phyloP scores from a whole-genome alignment of 441 rosid genomes.

The Pelargonium australe region DNA sequence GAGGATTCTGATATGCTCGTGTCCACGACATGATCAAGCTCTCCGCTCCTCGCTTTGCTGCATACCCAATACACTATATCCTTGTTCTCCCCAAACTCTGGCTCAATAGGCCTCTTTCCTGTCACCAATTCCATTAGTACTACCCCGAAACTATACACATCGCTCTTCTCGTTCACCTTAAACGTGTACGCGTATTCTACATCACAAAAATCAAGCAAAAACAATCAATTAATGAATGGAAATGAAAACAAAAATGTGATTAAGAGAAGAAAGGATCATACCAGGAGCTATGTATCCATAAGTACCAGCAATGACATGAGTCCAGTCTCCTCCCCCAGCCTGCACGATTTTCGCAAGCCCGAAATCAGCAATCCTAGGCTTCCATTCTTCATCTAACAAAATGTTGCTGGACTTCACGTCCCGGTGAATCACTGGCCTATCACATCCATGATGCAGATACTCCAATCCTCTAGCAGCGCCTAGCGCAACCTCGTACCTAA shows the following conservation, averaged over 20 bases:
- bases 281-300: constrained; percentile 67
- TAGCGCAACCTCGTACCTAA: constrained; percentile 40
- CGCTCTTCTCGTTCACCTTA: constrained; percentile 45
- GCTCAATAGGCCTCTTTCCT: constrained; percentile 43
- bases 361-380: constrained; percentile 56
- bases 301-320: constrained; percentile 42
- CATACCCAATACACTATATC: constrained; percentile 44
- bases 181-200: constrained; percentile 47
- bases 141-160: constrained; percentile 58
- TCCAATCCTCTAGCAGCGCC: constrained; percentile 57
- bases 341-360: constrained; percentile 51
- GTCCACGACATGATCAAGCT: constrained; percentile 35
- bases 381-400: constrained; percentile 53
- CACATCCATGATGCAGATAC: constrained; percentile 55
- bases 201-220: background rate
- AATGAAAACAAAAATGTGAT: background rate
- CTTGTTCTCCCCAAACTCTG: constrained; percentile 38
- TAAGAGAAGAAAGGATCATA: constrained; percentile 16
- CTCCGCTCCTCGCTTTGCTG: constrained; percentile 26
- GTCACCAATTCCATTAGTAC: constrained; percentile 60
- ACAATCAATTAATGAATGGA: background rate
- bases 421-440: constrained; percentile 47
- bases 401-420: constrained; percentile 62
- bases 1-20: constrained; percentile 22
- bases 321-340: constrained; percentile 32